Evolutionary conservation across 306 rosid species (phyloP).

Genomic region (Quercus wislizeni): DNA sequence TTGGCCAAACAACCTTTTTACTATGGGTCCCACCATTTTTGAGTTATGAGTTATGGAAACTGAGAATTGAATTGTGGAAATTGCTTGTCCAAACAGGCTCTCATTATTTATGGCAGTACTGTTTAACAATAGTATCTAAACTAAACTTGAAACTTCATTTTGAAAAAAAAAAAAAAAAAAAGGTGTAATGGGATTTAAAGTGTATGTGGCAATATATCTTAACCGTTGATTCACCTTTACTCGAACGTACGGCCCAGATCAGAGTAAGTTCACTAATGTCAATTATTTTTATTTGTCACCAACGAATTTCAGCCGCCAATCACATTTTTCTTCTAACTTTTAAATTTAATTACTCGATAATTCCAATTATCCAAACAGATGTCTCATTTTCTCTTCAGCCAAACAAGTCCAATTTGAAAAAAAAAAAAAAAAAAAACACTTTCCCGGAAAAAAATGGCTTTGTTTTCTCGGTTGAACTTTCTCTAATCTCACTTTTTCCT

Average conservation of each 20-base stretch:
- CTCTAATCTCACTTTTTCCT: background rate
- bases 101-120: rapidly evolving
- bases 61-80: no score
- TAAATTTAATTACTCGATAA: slow-evolving; percentile 14
- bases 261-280: background rate
- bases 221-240: background rate
- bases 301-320: slow-evolving; percentile 24
- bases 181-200: no score
- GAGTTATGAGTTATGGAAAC: no score
- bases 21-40: no score
- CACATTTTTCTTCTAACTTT: background rate
- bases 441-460: slow-evolving; percentile 25
- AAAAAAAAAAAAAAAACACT: background rate
- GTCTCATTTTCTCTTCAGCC: slow-evolving; percentile 7
- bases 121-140: no score
- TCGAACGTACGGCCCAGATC: background rate
- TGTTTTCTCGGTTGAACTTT: background rate
- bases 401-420: background rate
- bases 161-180: no score
- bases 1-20: no score
- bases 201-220: background rate
- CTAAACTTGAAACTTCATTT: no score
- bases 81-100: no score
- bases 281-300: background rate
- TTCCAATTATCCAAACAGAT: slow-evolving; percentile 35